These are phyloP conservation scores for Eragrostis nindensis DNA, from an alignment of 176 grass and related monocot genomes.

Conservation along the genomic window DNA sequence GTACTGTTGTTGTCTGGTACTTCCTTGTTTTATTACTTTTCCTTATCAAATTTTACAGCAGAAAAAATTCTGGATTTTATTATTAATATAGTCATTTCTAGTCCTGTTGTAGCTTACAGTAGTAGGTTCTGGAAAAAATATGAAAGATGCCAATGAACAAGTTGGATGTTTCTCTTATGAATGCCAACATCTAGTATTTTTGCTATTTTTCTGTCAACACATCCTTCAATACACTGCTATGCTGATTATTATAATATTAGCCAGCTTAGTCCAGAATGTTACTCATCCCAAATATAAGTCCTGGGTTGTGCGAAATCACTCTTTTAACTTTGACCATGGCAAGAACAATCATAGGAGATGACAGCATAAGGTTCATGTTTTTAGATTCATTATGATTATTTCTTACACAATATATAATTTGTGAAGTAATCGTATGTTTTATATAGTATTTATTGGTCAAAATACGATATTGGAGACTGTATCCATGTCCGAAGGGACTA, in stretches of 20 bases:
- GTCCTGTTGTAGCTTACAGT: background rate
- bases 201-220: background rate
- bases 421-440: too few species aligned
- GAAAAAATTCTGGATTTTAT: background rate
- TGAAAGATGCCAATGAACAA: constrained; percentile 19
- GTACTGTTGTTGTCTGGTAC: background rate
- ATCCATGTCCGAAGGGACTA: too few species aligned
- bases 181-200: background rate
- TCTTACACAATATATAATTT: too few species aligned
- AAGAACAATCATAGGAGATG: too few species aligned
- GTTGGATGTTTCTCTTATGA: too few species aligned
- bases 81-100: background rate
- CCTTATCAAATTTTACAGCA: background rate
- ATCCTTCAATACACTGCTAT: background rate
- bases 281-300: too few species aligned
- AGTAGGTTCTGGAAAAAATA: background rate
- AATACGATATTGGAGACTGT: too few species aligned
- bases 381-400: too few species aligned
- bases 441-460: too few species aligned
- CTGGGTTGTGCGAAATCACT: too few species aligned
- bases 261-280: background rate
- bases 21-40: background rate
- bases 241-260: constrained; percentile 2
- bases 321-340: too few species aligned
- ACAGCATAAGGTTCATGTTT: too few species aligned